A percentile compares a stretch with the other conserved stretches of the same genome.
Evolutionary conservation across 768 basidiomycete genomes (phyloP).

Genomic region (Pisolithus tinctorius): DNA sequence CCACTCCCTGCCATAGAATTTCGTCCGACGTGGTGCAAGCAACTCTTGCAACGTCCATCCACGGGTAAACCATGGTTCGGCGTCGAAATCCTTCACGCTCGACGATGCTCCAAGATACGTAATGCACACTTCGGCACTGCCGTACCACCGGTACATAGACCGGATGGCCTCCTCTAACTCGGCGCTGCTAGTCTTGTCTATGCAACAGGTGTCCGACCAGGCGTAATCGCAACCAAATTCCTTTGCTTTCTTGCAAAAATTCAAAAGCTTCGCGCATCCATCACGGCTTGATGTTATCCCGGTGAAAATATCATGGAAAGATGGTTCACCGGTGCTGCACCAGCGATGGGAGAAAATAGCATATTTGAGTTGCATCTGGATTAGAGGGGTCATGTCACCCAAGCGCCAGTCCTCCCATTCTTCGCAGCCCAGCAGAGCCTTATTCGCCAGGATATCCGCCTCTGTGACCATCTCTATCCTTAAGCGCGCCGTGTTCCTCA

Average conservation of each 20-base stretch:
- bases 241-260: conserved; percentile 1
- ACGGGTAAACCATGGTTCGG: conserved; percentile 1
- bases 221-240: not conserved
- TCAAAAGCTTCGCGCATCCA: not conserved
- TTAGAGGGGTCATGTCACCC: not conserved
- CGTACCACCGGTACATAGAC: conserved; percentile 1
- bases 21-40: not conserved
- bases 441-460: not conserved
- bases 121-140: not conserved
- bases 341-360: conserved; percentile 5
- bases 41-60: conserved; percentile 1
- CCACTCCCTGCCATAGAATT: not conserved
- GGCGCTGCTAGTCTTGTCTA: conserved; percentile 8
- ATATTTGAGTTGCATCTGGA: not conserved
- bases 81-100: not conserved
- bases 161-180: conserved; percentile 3
- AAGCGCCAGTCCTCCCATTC: not conserved
- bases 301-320: not conserved
- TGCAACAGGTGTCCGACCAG: conserved; percentile 8
- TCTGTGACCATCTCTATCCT: not conserved
- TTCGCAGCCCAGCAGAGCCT: not conserved
- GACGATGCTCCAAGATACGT: not conserved
- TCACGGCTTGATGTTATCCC: not conserved
- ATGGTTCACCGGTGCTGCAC: conserved; percentile 1
- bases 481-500: not conserved